Evolutionary conservation across 768 basidiomycete species (phyloP), one percentile per base, ranked within the genome.

Genomic region (Boletales sp.): DNA sequence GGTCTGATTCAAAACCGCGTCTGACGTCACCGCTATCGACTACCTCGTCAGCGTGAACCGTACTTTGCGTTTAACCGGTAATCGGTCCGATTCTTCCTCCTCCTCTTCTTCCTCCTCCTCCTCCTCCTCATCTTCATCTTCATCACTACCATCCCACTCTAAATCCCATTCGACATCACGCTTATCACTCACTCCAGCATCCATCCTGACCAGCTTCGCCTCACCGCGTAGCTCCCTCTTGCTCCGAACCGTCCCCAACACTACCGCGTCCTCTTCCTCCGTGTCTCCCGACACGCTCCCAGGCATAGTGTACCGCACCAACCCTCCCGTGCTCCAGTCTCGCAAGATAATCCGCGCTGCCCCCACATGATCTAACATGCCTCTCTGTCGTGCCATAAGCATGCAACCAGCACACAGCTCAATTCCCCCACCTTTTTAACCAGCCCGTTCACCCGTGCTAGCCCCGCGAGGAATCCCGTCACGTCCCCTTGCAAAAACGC

Each of bases 311-410:
- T 87, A 94, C 52, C 86, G 80, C 21, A 82, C 77, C 59, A 95
- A 75, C 54, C 80, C 84, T 45, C 86, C 85, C 8, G 74, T 76
- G 51, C 75, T 81, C 93, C 93, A 97, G 70, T 95, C 92, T 10
- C 87, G 82, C 39, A 97, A 75, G 34, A 97, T 75, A 51, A 86
- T 75, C 18, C 87, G 84, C 13, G 88, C 85, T 5, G 93, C 90
- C 37, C 81, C 81, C 4, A 79, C 75, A 43, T 87, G 68, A 65
- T 95, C 92, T 11, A 82, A 69, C 21, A 78, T 75, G 40, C 90
- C 91, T 63, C 76, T 80, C 88, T 93, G 61, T 50, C 43, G 48
- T 45, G 47, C 41, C 54, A 43, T 59, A 45, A 60, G 54, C 44
- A 48, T 29, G 17, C 13, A 18, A 40, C 31, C 27, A 48, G 13